Evolutionary conservation across 2,329 filamentous ascomycete species (phyloP).

Genomic region (Orbilia oligospora): DNA sequence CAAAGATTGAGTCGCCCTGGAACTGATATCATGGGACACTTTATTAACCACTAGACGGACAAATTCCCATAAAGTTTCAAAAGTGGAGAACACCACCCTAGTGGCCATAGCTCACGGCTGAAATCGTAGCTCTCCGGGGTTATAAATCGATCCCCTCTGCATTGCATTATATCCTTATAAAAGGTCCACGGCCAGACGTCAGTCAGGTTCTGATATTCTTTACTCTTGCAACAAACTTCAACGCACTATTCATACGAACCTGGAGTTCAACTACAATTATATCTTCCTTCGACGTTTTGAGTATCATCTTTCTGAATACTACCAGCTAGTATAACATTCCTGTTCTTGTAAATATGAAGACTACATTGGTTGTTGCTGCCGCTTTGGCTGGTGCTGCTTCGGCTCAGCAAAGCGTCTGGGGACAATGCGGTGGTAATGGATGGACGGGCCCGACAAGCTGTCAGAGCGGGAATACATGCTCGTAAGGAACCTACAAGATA

Average conservation of each 20-base stretch:
- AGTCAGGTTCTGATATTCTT: not conserved
- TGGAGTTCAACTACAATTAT: not conserved
- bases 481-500: constrained; percentile 2
- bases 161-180: constrained; percentile 18
- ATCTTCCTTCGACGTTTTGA: not conserved
- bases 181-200: constrained; percentile 6
- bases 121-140: not conserved
- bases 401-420: constrained; percentile 60
- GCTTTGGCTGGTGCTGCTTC: constrained; percentile 53
- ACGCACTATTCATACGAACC: constrained; percentile 12
- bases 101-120: constrained; percentile 2
- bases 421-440: constrained; percentile 65
- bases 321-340: not conserved
- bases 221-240: constrained; percentile 4
- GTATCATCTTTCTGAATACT: not conserved
- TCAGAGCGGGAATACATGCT: constrained; percentile 61
- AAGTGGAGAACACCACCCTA: constrained; percentile 15
- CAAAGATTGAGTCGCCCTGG: constrained; percentile 19
- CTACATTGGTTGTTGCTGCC: constrained; percentile 33
- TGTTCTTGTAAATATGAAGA: constrained; percentile 44
- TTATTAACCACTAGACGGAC: not conserved
- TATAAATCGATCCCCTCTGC: constrained; percentile 1
- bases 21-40: constrained; percentile 16
- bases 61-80: constrained; percentile 11
- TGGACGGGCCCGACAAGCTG: constrained; percentile 62